Conservation (phyloP, 768 basidiomycete species). For the Melanogaster broomeanus region DNA sequence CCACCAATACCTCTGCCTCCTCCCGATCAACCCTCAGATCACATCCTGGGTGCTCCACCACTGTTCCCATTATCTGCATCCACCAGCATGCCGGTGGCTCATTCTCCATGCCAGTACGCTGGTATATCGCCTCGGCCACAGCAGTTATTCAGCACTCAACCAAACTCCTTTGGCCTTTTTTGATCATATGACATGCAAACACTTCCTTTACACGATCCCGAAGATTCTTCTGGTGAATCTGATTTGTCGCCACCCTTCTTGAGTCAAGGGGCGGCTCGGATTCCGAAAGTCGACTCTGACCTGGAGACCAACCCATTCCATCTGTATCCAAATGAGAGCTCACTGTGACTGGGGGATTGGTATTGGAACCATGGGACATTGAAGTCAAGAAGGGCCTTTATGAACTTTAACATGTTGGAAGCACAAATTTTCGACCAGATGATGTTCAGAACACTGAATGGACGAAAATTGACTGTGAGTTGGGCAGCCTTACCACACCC, state of each 20-base stretch:
- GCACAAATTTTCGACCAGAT: slow-evolving; percentile 3
- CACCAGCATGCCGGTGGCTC: too few species aligned
- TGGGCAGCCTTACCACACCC: background rate
- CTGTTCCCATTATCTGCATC: background rate
- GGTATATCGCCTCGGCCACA: background rate
- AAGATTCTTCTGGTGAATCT: background rate
- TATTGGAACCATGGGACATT: slow-evolving; percentile 17
- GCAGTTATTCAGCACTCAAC: background rate
- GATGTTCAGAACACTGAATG: slow-evolving; percentile 2
- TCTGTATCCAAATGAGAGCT: slow-evolving; percentile 3
- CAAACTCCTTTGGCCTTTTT: background rate
- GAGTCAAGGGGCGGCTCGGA: too few species aligned
- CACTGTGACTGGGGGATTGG: slow-evolving; percentile 12
- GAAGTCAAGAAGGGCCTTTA: slow-evolving; percentile 15
- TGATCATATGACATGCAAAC: background rate
- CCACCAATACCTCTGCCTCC: background rate
- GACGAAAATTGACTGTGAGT: background rate
- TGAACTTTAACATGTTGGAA: slow-evolving; percentile 11
- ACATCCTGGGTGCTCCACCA: background rate
- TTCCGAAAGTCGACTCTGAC: too few species aligned
- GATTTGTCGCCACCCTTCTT: background rate
- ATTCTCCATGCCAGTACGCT: too few species aligned
- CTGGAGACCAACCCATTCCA: too few species aligned
- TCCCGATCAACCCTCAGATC: background rate
- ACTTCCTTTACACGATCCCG: background rate